Percentiles rank a stretch among this genome's conserved stretches.
These are phyloP conservation scores for Adansonia digitata DNA, from an alignment of 345 rosid species.

Conservation along the genomic window DNA sequence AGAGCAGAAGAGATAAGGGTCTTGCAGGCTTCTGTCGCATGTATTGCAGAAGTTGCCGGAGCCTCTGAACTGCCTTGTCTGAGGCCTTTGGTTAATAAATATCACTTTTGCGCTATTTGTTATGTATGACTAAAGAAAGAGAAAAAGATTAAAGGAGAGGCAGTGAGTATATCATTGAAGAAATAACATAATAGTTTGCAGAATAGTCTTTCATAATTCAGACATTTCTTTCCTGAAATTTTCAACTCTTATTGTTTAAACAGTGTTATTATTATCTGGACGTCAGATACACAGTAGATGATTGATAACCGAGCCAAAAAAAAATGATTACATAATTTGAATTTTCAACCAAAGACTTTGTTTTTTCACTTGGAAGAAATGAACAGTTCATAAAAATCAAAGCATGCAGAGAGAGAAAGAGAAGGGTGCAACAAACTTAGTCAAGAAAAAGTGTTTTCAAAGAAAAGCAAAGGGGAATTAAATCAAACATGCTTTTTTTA, in stretches of 20 bases:
- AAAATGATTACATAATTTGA: neutral
- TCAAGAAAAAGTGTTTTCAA: neutral
- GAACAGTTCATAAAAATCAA: slow-evolving; percentile 3
- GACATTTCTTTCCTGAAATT: neutral
- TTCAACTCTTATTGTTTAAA: neutral
- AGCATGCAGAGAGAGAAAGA: slow-evolving; percentile 6
- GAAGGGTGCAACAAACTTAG: neutral
- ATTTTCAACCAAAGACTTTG: neutral
- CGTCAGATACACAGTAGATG: neutral
- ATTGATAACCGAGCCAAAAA: neutral
- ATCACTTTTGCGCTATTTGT: slow-evolving; percentile 81
- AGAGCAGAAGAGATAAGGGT: slow-evolving; percentile 68
- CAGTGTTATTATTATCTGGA: neutral
- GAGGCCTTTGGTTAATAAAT: slow-evolving; percentile 77
- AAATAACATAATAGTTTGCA: neutral
- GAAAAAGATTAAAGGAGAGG: neutral
- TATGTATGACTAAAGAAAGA: slow-evolving; percentile 54
- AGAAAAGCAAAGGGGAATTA: neutral
- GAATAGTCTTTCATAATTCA: neutral
- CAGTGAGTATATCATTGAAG: neutral
- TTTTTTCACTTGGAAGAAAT: neutral
- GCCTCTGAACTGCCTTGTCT: slow-evolving; percentile 54
- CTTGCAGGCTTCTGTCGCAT: slow-evolving; percentile 71
- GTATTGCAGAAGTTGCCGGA: slow-evolving; percentile 64
- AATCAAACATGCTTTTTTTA: slow-evolving; percentile 9